phyloP scores from a whole-genome alignment of 495 filamentous ascomycete genomes.

The Podospora pseudopauciseta region DNA sequence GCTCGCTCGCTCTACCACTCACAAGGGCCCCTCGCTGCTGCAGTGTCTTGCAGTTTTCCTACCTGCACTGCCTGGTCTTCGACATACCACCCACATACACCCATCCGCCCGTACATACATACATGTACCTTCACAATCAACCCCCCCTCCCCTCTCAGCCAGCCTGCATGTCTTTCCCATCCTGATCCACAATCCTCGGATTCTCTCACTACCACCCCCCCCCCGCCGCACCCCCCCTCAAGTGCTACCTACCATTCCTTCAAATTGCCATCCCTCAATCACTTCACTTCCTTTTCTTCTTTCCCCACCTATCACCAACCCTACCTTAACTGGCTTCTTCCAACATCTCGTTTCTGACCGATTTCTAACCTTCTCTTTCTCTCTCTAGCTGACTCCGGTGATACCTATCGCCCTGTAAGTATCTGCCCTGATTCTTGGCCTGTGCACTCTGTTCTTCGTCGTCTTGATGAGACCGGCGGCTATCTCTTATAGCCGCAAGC shows the following conservation, averaged over 20 bases:
- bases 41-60: constrained; percentile 40
- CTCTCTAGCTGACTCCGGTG: constrained; percentile 48
- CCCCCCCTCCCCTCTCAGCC: constrained; percentile 29
- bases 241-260: constrained; percentile 23
- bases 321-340: constrained; percentile 14
- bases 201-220: constrained; percentile 29
- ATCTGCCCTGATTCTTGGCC: constrained; percentile 3
- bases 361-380: constrained; percentile 38
- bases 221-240: constrained; percentile 29
- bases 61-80: constrained; percentile 34
- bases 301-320: constrained; percentile 21
- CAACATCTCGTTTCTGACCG: constrained; percentile 22
- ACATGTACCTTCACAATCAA: constrained; percentile 36
- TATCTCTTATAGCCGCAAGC: neutral
- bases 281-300: constrained; percentile 22
- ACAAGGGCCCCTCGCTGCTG: constrained; percentile 34
- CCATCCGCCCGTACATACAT: constrained; percentile 16
- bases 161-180: constrained; percentile 42
- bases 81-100: constrained; percentile 12
- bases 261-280: constrained; percentile 35
- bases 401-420: constrained; percentile 53
- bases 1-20: constrained; percentile 27
- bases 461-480: neutral
- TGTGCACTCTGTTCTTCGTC: neutral
- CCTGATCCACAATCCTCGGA: constrained; percentile 34